Evolutionary conservation across 1,284 basidiomycete species (phyloP), one percentile per base, ranked within the genome.

Genomic region (Ustanciosporium gigantosporum): DNA sequence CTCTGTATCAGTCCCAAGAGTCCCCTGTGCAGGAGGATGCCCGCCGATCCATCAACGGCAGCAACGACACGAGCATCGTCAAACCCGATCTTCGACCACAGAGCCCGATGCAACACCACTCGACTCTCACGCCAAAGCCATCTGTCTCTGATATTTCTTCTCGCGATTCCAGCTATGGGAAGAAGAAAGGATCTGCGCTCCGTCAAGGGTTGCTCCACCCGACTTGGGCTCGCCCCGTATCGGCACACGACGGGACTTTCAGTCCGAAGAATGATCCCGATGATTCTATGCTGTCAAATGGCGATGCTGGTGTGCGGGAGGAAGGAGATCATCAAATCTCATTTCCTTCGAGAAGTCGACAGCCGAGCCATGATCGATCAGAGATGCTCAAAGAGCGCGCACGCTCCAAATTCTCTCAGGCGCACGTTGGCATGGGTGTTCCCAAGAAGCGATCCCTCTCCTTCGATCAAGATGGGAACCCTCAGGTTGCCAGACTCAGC

Each of bases 61-160:
- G 56, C 39, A 49, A 45, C 23, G 56, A 49, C 6, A 53, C 46
- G n/a, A 59, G 49, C 45, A 46, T 59, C 25, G 46, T 51, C 11
- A 29, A 29, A 29, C 11, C 9, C n/a, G 27, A 29, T n/a, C n/a
- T n/a, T n/a, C n/a, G n/a, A n/a, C n/a, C n/a, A n/a, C n/a, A n/a
- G n/a, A n/a, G n/a, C n/a, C n/a, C n/a, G n/a, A n/a, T n/a, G n/a
- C n/a, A n/a, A n/a, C n/a, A n/a, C n/a, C n/a, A n/a, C n/a, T 29
- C n/a, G 27, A 9, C 9, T 11, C 27, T 29, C 27, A 9, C 11
- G n/a, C 9, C 27, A 29, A 24, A 37, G 17, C 4, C 36, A 15
- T 60, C 57, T 19, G 48, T 60, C 25, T 32, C 49, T 9, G 48
- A 29, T n/a, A 17, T 19, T 35, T 35, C 19, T 19, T 35, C 34